Conservation (phyloP, 2,329 filamentous ascomycete genomes). For the Aspergillus terreus region DNA sequence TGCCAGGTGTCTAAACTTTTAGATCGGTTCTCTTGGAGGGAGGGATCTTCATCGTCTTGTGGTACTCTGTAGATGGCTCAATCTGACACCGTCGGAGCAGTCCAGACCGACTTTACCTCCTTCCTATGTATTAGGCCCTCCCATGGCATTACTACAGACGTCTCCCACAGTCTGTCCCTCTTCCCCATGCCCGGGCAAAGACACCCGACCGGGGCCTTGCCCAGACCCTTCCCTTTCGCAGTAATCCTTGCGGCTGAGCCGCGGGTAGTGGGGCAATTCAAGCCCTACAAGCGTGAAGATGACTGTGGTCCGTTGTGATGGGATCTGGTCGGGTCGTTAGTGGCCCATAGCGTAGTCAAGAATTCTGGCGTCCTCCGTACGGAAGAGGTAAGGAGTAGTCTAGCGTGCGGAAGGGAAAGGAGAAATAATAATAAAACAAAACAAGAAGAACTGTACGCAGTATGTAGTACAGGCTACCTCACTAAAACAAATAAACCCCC, state of each 20-base stretch:
- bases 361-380: too few species aligned
- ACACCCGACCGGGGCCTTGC: too few species aligned
- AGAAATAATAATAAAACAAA: too few species aligned
- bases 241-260: slow-evolving; percentile 3
- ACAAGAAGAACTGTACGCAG: too few species aligned
- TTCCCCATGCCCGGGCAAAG: too few species aligned
- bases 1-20: slow-evolving; percentile 1
- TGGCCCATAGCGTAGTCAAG: not conserved
- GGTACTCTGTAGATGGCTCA: not conserved
- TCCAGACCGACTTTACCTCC: too few species aligned
- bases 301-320: not conserved
- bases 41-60: not conserved
- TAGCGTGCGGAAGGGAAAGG: too few species aligned
- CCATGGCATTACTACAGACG: too few species aligned
- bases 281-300: slow-evolving; percentile 6
- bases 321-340: not conserved
- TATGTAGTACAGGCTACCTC: not conserved
- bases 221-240: not conserved
- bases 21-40: slow-evolving; percentile 1
- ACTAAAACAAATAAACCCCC: not conserved
- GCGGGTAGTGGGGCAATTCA: not conserved
- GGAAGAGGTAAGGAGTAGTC: too few species aligned
- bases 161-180: too few species aligned
- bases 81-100: too few species aligned
- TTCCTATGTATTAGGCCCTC: too few species aligned